phyloP scores from a whole-genome alignment of 1,139 yeast species.

The Candida pseudoviswanathii region DNA sequence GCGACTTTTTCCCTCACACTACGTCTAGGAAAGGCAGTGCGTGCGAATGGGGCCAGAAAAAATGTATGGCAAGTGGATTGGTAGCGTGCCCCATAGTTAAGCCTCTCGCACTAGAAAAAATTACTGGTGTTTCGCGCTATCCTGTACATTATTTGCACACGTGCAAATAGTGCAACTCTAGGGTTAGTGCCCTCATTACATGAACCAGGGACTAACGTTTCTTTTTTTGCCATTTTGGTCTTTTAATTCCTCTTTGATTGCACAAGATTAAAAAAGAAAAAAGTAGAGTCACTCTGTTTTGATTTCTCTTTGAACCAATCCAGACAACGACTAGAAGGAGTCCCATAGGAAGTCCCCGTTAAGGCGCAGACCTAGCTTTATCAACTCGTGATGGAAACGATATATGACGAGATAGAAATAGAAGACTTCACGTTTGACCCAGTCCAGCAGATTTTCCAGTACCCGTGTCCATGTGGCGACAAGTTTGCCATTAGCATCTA shows the following conservation, averaged over 20 bases:
- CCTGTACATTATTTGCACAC: conserved; percentile 5
- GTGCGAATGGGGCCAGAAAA: neutral
- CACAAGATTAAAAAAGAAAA: neutral
- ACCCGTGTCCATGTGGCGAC: conserved; percentile 99
- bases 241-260: neutral
- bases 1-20: too few species aligned
- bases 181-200: conserved; percentile 5
- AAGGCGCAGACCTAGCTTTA: neutral
- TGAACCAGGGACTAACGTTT: neutral
- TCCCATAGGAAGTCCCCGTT: neutral
- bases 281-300: neutral
- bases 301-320: neutral
- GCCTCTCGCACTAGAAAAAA: neutral
- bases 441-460: conserved; percentile 74
- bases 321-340: neutral
- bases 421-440: conserved; percentile 95
- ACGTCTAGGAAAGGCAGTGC: too few species aligned
- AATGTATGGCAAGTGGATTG: neutral
- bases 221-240: neutral
- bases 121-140: neutral
- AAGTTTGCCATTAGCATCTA: conserved; percentile 83
- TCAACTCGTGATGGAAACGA: conserved; percentile 45
- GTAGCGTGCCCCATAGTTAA: conserved; percentile 4
- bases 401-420: conserved; percentile 93
- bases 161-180: neutral